Evolutionary conservation across 2,329 filamentous ascomycete genomes (phyloP).

Genomic region (Clarireedia hainanense): DNA sequence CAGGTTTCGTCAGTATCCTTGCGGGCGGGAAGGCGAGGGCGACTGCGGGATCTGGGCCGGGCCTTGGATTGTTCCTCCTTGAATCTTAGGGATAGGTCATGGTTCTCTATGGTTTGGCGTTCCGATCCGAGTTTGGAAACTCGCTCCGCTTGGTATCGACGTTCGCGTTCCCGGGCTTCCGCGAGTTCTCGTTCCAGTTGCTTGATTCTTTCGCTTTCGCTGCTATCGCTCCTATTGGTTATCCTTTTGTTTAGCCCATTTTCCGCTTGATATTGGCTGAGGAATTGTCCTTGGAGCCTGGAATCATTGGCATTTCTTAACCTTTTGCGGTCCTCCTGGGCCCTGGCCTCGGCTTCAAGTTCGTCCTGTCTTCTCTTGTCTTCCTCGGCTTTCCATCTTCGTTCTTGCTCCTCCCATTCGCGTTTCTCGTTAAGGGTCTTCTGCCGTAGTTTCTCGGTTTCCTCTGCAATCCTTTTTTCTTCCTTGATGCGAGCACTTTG

Average conservation of each 20-base stretch:
- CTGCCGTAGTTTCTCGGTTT: slow-evolving; percentile 48
- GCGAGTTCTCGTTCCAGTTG: slow-evolving; percentile 72
- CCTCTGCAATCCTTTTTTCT: slow-evolving; percentile 58
- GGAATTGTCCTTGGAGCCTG: slow-evolving; percentile 70
- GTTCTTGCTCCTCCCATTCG: slow-evolving; percentile 72
- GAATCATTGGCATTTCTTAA: slow-evolving; percentile 54
- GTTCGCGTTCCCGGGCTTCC: slow-evolving; percentile 59
- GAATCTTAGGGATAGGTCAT: slow-evolving; percentile 23
- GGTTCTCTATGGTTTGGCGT: slow-evolving; percentile 23
- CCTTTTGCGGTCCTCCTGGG: slow-evolving; percentile 58
- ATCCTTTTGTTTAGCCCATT: slow-evolving; percentile 38
- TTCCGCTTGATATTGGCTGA: slow-evolving; percentile 79
- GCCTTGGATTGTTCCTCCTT: slow-evolving; percentile 24
- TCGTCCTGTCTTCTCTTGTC: slow-evolving; percentile 65
- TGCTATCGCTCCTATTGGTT: slow-evolving; percentile 23
- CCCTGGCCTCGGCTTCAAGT: slow-evolving; percentile 57
- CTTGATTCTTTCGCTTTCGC: slow-evolving; percentile 61
- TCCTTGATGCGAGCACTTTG: slow-evolving; percentile 54
- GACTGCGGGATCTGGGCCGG: slow-evolving; percentile 21
- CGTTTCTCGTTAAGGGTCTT: slow-evolving; percentile 60
- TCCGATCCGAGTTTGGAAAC: slow-evolving; percentile 36
- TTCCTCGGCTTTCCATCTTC: slow-evolving; percentile 69
- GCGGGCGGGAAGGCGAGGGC: slow-evolving; percentile 22
- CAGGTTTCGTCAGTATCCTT: slow-evolving; percentile 37
- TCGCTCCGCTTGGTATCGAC: slow-evolving; percentile 53